Conservation (phyloP, 176 grass and related monocot genomes). For the Pharus latifolius region DNA sequence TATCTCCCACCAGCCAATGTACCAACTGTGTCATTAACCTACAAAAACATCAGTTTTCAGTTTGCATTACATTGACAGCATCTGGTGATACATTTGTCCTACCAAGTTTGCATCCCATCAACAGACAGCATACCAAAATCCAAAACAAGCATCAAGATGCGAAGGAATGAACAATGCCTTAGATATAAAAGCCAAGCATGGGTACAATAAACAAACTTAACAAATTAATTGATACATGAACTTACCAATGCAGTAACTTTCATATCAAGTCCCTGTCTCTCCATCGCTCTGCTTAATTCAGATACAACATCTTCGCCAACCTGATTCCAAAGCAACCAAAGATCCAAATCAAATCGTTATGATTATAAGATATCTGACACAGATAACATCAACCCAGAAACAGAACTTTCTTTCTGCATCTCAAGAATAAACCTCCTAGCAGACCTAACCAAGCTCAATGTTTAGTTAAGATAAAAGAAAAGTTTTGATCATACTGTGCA, state of each 20-base stretch:
- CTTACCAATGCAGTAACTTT: constrained; percentile 60
- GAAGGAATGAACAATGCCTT: not conserved
- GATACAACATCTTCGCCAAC: constrained; percentile 55
- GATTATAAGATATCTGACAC: not conserved
- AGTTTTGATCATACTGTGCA: not conserved
- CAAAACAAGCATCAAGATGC: not conserved
- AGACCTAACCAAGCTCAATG: not conserved
- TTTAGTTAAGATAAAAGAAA: not conserved
- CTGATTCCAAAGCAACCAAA: constrained; percentile 18
- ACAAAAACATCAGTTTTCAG: constrained; percentile 2
- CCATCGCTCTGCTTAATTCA: constrained; percentile 57
- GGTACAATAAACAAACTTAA: not conserved
- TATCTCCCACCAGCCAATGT: constrained; percentile 76
- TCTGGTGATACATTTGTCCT: too few species aligned
- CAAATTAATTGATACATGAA: not conserved
- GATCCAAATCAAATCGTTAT: not conserved
- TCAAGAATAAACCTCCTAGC: constrained; percentile 1
- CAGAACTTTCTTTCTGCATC: not conserved
- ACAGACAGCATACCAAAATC: not conserved
- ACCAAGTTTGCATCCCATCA: not conserved
- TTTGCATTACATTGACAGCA: too few species aligned
- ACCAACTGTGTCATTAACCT: constrained; percentile 64
- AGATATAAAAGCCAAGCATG: not conserved
- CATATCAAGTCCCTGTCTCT: constrained; percentile 61
- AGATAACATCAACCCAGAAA: not conserved